Evolutionary conservation across 768 basidiomycete genomes (phyloP).

Genomic region (Lentinula raphanica): DNA sequence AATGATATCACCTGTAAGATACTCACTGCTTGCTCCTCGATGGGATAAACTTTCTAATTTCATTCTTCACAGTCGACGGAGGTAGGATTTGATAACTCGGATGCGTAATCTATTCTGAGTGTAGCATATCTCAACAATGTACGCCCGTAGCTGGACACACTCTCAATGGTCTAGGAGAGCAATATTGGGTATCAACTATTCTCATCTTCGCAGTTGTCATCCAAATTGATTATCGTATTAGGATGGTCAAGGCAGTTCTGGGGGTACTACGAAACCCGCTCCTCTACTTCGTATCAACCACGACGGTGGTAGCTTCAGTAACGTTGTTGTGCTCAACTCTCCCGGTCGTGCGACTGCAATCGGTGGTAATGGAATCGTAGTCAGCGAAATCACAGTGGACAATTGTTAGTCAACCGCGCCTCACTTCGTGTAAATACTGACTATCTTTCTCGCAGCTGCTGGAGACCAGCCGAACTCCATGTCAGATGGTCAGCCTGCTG

Average conservation of each 20-base stretch:
- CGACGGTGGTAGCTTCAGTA: conserved; percentile 10
- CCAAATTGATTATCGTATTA: neutral
- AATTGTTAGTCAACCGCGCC: neutral
- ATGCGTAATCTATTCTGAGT: too few species aligned
- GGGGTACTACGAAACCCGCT: conserved; percentile 14
- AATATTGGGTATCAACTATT: conserved; percentile 8
- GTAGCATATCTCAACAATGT: too few species aligned
- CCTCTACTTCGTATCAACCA: conserved; percentile 13
- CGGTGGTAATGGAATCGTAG: neutral
- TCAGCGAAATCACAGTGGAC: conserved; percentile 4
- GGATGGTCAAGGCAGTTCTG: conserved; percentile 10
- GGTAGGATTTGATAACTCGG: too few species aligned
- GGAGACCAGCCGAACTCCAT: conserved; percentile 3
- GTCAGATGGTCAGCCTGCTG: conserved; percentile 5
- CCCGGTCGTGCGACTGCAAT: conserved; percentile 12
- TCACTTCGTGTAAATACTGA: neutral
- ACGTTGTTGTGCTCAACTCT: conserved; percentile 12
- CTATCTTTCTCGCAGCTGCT: neutral
- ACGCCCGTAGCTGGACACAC: conserved; percentile 11
- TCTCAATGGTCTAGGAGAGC: conserved; percentile 8
- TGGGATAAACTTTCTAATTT: neutral
- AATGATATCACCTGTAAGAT: conserved; percentile 11
- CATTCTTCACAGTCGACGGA: neutral
- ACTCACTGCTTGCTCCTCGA: neutral
- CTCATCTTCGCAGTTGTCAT: neutral